These are phyloP conservation scores for Stygiomarasmius scandens DNA, from an alignment of 1,284 basidiomycete species.

Conservation along the genomic window DNA sequence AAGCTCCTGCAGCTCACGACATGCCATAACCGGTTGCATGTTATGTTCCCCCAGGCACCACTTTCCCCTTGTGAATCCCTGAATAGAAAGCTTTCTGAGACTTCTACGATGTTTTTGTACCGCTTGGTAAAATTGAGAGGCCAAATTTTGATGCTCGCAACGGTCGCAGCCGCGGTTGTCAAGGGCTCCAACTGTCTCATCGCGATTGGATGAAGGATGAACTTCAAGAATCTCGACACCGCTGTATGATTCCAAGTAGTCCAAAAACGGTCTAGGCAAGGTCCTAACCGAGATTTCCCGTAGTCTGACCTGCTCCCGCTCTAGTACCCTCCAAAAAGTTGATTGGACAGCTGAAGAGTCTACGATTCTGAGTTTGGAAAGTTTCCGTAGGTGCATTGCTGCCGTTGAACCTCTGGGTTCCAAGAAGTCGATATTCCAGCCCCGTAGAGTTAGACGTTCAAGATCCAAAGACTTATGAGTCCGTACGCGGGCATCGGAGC, in stretches of 20 bases:
- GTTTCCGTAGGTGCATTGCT: not conserved
- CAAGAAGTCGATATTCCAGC: not conserved
- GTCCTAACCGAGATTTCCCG: not conserved
- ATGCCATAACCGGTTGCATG: not conserved
- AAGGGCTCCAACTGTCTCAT: not conserved
- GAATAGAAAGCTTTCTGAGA: not conserved
- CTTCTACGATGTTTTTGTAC: not conserved
- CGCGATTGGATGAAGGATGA: not conserved
- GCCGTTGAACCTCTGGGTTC: not conserved
- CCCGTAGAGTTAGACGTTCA: not conserved
- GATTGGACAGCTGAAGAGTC: not conserved
- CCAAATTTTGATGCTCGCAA: not conserved
- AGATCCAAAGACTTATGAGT: not conserved
- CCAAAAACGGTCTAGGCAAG: not conserved
- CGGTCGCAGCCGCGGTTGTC: not conserved
- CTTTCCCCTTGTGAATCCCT: not conserved
- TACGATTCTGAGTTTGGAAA: not conserved
- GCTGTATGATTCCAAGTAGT: not conserved
- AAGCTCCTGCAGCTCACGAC: not conserved
- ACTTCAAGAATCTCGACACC: not conserved
- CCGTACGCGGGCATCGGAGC: not conserved
- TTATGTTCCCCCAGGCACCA: not conserved
- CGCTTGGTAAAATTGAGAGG: not conserved
- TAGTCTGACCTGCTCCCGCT: not conserved
- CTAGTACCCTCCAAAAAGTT: not conserved